Evolutionary conservation across 371 early-diverging fungal genomes (phyloP).

Genomic region (Umbelopsis sp.): DNA sequence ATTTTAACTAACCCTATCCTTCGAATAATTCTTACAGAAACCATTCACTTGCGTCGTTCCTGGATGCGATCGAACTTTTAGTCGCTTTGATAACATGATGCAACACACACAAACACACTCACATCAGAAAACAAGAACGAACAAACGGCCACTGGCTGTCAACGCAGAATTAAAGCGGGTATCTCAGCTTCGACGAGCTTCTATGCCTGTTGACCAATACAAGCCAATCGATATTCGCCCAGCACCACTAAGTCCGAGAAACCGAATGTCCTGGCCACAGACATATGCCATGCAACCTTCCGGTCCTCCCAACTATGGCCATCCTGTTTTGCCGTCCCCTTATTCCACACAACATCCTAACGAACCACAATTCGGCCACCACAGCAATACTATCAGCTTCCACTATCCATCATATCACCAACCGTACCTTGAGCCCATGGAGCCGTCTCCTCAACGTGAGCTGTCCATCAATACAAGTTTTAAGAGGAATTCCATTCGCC

Average conservation of each 20-base stretch:
- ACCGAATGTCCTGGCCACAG: conserved; percentile 13
- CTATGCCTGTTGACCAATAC: not conserved
- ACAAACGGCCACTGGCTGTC: not conserved
- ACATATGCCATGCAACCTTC: not conserved
- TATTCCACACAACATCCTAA: not conserved
- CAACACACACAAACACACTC: conserved; percentile 64
- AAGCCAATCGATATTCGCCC: conserved; percentile 1
- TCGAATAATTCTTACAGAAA: conserved; percentile 32
- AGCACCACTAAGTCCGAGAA: not conserved
- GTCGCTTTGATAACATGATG: conserved; percentile 69
- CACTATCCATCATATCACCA: not conserved
- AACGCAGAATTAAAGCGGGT: conserved; percentile 4
- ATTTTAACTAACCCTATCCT: not conserved
- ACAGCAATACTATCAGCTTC: not conserved
- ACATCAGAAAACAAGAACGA: conserved; percentile 2
- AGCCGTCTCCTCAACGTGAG: not conserved
- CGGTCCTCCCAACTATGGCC: not conserved
- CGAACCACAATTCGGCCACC: not conserved
- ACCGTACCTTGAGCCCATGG: not conserved
- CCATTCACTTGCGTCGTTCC: conserved; percentile 64
- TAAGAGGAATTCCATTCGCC: not conserved
- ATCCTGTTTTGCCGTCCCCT: not conserved
- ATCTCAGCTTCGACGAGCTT: conserved; percentile 7
- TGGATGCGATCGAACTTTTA: conserved; percentile 60
- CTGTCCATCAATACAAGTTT: conserved; percentile 8